These are phyloP conservation scores for Yamadazyma sp. DNA, from an alignment of 1,139 yeast species.

Conservation along the genomic window DNA sequence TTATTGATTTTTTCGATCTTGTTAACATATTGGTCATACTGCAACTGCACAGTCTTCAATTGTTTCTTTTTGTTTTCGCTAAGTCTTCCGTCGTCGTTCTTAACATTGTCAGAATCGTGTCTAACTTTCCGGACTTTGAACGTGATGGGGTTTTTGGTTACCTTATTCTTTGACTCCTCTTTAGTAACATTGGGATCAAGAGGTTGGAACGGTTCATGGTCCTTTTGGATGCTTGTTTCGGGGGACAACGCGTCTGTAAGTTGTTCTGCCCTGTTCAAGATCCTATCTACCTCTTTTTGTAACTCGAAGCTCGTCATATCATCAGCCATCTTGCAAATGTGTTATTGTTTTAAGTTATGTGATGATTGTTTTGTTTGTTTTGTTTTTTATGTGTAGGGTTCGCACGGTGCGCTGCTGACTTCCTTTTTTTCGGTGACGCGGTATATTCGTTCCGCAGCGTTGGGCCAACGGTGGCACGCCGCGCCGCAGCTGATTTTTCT, in stretches of 20 bases:
- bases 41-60: constrained; percentile 29
- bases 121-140: constrained; percentile 47
- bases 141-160: constrained; percentile 30
- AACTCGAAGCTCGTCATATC: constrained; percentile 13
- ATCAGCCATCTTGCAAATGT: constrained; percentile 6
- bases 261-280: constrained; percentile 7
- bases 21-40: constrained; percentile 35
- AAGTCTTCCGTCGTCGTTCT: constrained; percentile 3
- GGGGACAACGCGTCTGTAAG: constrained; percentile 1
- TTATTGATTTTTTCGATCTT: constrained; percentile 40
- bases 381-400: neutral
- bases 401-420: neutral
- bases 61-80: constrained; percentile 12
- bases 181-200: neutral
- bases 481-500: neutral
- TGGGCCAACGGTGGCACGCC: neutral
- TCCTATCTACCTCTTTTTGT: constrained; percentile 13
- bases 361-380: constrained; percentile 1
- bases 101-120: constrained; percentile 24
- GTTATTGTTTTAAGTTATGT: neutral
- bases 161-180: neutral
- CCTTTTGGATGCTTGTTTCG: neutral
- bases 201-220: neutral
- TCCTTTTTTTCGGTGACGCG: neutral
- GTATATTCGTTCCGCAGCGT: neutral